Evolutionary conservation across 805 yeast species (phyloP).

Genomic region (Candida incommunis): DNA sequence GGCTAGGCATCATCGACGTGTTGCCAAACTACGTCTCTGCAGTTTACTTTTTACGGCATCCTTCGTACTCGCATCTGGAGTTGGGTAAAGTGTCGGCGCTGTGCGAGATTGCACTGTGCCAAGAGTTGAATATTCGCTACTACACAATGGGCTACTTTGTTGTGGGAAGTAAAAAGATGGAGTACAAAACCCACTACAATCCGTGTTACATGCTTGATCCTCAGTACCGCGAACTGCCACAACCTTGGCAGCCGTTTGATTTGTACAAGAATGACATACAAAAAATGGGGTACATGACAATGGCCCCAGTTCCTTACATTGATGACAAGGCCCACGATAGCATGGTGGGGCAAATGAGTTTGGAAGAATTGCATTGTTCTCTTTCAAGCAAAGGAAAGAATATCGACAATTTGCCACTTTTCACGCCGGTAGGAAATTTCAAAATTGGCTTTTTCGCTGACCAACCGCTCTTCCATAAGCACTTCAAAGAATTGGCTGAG

Average conservation of each 20-base stretch:
- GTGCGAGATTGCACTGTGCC: slow-evolving; percentile 46
- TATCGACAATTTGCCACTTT: not conserved
- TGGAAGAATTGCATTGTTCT: not conserved
- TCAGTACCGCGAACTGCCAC: slow-evolving; percentile 3
- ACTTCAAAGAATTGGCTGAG: not conserved
- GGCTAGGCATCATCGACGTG: slow-evolving; percentile 64
- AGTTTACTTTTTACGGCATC: slow-evolving; percentile 82
- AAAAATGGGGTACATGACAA: not conserved
- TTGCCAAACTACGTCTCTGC: slow-evolving; percentile 67
- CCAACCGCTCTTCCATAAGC: not conserved
- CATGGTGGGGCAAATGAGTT: not conserved
- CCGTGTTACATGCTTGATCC: slow-evolving; percentile 24
- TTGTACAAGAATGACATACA: not conserved
- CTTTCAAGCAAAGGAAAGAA: not conserved
- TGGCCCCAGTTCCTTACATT: not conserved
- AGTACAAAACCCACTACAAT: slow-evolving; percentile 53
- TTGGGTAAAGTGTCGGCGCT: slow-evolving; percentile 69
- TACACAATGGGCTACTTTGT: slow-evolving; percentile 75
- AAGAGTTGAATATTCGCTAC: slow-evolving; percentile 33
- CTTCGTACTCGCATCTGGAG: slow-evolving; percentile 53
- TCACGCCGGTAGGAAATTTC: not conserved
- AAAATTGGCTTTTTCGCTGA: not conserved
- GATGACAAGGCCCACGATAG: not conserved
- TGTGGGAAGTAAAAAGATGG: slow-evolving; percentile 70
- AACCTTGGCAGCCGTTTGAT: not conserved